These are phyloP conservation scores for Oenanthe javanica DNA, from an alignment of 140 eudicot species.

Conservation along the genomic window DNA sequence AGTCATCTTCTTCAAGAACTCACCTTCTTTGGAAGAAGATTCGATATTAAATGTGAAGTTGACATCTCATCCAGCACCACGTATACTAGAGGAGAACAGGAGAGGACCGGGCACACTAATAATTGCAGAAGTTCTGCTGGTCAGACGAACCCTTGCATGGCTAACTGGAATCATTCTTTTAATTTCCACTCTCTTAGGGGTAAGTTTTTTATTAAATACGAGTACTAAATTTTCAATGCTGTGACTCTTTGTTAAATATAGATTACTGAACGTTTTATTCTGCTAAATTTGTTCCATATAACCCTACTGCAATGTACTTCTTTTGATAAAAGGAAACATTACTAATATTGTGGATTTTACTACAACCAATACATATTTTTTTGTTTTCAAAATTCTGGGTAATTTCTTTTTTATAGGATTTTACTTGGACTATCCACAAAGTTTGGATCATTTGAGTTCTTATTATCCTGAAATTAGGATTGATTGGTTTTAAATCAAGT, in stretches of 20 bases:
- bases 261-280: background rate
- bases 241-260: background rate
- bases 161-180: too few species aligned
- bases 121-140: too few species aligned
- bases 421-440: background rate
- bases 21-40: slow-evolving; percentile 29
- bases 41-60: slow-evolving; percentile 33
- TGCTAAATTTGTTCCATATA: background rate
- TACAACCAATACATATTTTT: background rate
- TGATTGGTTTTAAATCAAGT: background rate
- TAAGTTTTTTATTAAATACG: slow-evolving; percentile 20
- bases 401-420: background rate
- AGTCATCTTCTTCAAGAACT: slow-evolving; percentile 32
- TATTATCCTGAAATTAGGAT: background rate
- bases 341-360: background rate
- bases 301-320: background rate
- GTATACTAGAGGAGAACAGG: slow-evolving; percentile 44
- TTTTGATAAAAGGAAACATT: background rate
- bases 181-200: too few species aligned
- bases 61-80: slow-evolving; percentile 40
- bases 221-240: background rate
- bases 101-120: slow-evolving; percentile 15
- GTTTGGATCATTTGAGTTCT: background rate
- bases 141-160: too few species aligned
- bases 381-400: background rate